Base-by-base conservation (phyloP, 106 monocot genomes). In the Dendrobium chrysotoxum region DNA sequence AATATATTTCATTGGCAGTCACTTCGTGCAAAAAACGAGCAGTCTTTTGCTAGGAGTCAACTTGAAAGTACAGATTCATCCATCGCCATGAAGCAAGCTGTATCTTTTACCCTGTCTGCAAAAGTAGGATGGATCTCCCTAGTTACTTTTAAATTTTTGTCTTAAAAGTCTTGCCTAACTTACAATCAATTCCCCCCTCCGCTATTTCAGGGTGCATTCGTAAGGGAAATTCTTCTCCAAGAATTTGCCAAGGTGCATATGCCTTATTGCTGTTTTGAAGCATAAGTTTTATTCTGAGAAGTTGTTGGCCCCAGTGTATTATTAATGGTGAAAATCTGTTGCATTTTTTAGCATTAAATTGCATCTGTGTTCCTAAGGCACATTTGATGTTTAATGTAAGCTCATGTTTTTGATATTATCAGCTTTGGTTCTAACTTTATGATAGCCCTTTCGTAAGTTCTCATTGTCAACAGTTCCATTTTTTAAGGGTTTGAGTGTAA, bases 201-300 rank as follows among this genome's bases (percentile, higher is more conserved):
- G 79, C 26, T 77, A 50, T 86, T 81, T 87, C 80, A 99, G 98
- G 95, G 98, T 81, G 82, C 91, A 71, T 95, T 93, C 91, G 92
- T 99, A 57, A 92, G 92, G 79, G 95, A 93, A 82, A 91, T 99
- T 82, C 86, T 99, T 86, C 72, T 99, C 31, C 87, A 95, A 85
- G 95, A 99, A 77, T 82, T 95, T 75, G 95, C 90, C 21, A 99
- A 99, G 95, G 98, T 99, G 86, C 41, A 28, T 44, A 31, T 61
- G 15, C 40, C 20, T 42, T 21, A n/a, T 2, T 67, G 35, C 35
- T 71, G 4, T 28, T 71, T 31, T 74, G 50, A 5, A 41, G 17
- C 18, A 18, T 40, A 13, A 21, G 3, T 2, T 50, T 11, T 15
- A 15, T 50, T 50, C 50, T 50, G 13, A 50, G 13, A 50, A 50